These are phyloP conservation scores for Niebla homalea DNA, from an alignment of 495 filamentous ascomycete species.

Conservation along the genomic window DNA sequence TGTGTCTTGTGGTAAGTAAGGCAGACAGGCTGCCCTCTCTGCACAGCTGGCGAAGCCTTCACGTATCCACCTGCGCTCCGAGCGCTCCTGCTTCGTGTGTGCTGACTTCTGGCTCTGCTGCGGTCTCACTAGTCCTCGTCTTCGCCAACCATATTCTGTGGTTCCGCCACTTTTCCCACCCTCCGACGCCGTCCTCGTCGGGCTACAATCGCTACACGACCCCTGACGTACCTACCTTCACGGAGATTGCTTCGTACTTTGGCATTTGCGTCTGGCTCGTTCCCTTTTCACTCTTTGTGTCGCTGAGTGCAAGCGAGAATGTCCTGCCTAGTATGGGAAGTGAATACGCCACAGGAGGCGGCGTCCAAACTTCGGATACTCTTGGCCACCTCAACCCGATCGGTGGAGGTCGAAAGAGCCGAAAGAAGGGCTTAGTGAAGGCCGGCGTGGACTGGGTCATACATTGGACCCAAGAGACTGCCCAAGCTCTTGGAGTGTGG, in stretches of 20 bases:
- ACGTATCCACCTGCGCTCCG: not conserved
- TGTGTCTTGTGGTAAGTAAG: slow-evolving; percentile 54
- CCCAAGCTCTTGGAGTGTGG: slow-evolving; percentile 56
- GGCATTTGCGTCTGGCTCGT: slow-evolving; percentile 94
- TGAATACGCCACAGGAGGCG: slow-evolving; percentile 48
- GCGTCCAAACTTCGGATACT: slow-evolving; percentile 23
- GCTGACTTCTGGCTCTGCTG: no score
- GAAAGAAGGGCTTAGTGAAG: slow-evolving; percentile 59
- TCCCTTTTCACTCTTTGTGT: slow-evolving; percentile 90
- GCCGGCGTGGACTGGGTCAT: slow-evolving; percentile 67
- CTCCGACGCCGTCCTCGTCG: slow-evolving; percentile 20
- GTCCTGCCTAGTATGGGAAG: slow-evolving; percentile 77
- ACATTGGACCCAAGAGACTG: slow-evolving; percentile 59
- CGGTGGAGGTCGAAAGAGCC: slow-evolving; percentile 29
- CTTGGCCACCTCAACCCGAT: slow-evolving; percentile 24
- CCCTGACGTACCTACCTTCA: slow-evolving; percentile 66
- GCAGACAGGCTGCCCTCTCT: not conserved
- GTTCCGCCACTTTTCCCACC: slow-evolving; percentile 82
- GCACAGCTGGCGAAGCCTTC: no score
- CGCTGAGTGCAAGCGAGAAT: slow-evolving; percentile 83
- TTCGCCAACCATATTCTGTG: slow-evolving; percentile 90
- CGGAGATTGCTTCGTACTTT: slow-evolving; percentile 91
- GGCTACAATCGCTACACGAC: slow-evolving; percentile 33
- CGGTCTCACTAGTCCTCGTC: slow-evolving; percentile 47
- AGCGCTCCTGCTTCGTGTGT: no score